Base-by-base conservation (phyloP, 2,329 filamentous ascomycete genomes). In the Ophiostoma quercus region DNA sequence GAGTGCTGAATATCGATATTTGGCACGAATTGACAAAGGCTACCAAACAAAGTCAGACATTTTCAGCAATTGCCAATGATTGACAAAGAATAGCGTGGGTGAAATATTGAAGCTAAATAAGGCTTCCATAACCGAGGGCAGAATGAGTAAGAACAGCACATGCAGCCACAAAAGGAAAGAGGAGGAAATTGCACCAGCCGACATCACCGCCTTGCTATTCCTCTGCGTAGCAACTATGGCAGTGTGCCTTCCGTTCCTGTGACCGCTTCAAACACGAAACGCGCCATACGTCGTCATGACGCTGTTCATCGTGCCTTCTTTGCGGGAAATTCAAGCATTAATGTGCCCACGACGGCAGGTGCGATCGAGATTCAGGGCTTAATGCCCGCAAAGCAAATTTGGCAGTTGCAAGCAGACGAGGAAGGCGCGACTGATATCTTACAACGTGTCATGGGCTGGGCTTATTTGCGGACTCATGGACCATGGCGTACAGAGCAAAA, bases 281-380 rank as follows among this genome's bases (percentile, higher is more conserved):
- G 41, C 66, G 66, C 57, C 37, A 68, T 68, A 3, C 6, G 43
- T 63, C 62, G 62, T 65, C 34, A 65, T 65, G 34, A 65, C 14
- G 62, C 22, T 39, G 16, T 25, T 19, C 63, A 66, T 47, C 66
- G 69, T 68, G 25, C 66, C 66, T 68, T 66, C 29, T 66, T 57
- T 68, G 63, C 41, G 57, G 66, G 69, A 60, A 62, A 65, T 68
- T 41, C 32, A 5, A 54, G 22, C 41, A 51, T 22, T 11, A 11
- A 68, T 70, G 32, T 70, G 69, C 66, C 69, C 69, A 70, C 32
- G 29, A 32, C 19, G 32, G 39, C 60, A 65, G 66, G 54, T 66
- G 57, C 69, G 67, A 68, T 68, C 43, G 39, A 34, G 60, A 39
- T 51, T 25, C 9, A 57, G 51, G 19, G 43, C 43, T 39, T 32